A percentile compares a stretch with the other conserved stretches of the same genome.
phyloP scores from a whole-genome alignment of 2,329 filamentous ascomycete genomes.

The Mycosphaerella arachidis region DNA sequence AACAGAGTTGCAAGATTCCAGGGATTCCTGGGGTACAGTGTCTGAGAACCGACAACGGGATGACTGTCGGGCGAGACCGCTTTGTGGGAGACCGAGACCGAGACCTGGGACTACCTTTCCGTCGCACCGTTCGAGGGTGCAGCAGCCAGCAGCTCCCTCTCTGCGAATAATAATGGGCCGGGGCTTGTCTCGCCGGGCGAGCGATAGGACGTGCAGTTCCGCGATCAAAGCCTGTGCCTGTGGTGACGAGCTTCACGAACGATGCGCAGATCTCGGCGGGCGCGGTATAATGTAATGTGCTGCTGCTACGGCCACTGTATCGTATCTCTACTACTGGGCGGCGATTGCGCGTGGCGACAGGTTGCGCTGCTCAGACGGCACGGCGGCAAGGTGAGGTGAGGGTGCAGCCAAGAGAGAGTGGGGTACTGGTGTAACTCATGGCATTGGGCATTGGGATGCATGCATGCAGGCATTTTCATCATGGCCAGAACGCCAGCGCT shows the following conservation, averaged over 20 bases:
- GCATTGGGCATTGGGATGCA: background rate
- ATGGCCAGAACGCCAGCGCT: background rate
- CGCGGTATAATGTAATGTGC: too few relatives aligned
- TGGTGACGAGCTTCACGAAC: background rate
- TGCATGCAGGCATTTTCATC: background rate
- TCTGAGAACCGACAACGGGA: background rate
- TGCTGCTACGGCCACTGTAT: background rate
- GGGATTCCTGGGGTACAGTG: conserved; percentile 2
- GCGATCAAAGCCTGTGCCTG: background rate
- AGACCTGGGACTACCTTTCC: conserved; percentile 2
- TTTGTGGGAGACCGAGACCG: background rate
- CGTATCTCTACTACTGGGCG: background rate
- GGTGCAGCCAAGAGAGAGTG: background rate
- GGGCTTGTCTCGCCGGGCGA: too few relatives aligned
- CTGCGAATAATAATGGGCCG: too few relatives aligned
- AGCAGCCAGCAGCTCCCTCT: too few relatives aligned
- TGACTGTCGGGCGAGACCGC: conserved; percentile 2
- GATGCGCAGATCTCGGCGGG: background rate
- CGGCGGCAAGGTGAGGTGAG: background rate
- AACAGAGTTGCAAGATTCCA: conserved; percentile 5
- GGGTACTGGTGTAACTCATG: background rate
- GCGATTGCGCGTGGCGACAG: background rate
- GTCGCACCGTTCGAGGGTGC: background rate
- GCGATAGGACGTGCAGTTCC: background rate
- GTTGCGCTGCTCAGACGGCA: background rate